phyloP scores from a whole-genome alignment of 2,329 filamentous ascomycete genomes.

The Aspergillus bombycis region DNA sequence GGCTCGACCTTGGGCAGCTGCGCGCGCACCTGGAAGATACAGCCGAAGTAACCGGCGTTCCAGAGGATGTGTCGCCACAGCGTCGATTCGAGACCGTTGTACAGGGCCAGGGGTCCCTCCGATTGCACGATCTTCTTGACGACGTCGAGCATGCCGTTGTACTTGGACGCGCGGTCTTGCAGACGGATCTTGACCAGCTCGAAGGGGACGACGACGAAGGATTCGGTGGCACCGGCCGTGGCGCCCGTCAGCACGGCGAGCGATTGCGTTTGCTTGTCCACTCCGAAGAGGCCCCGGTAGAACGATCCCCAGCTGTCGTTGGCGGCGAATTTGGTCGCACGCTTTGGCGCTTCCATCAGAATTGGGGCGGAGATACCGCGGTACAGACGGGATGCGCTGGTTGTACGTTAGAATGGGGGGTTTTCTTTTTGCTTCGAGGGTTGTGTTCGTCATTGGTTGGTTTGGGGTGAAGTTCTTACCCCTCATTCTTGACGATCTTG shows the following conservation, averaged over 20 bases:
- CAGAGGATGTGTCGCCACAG: slow-evolving; percentile 93
- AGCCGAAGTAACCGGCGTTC: slow-evolving; percentile 97
- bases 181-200: slow-evolving; percentile 98
- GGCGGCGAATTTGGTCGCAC: slow-evolving; percentile 97
- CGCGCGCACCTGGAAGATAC: slow-evolving; percentile 93
- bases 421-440: neutral
- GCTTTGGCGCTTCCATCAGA: slow-evolving; percentile 95
- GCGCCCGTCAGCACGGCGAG: slow-evolving; percentile 93
- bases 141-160: slow-evolving; percentile 57
- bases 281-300: slow-evolving; percentile 84
- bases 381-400: slow-evolving; percentile 84
- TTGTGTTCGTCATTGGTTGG: neutral
- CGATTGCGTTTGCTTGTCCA: slow-evolving; percentile 84
- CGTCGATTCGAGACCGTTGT: slow-evolving; percentile 95
- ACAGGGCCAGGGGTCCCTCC: slow-evolving; percentile 85
- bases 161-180: slow-evolving; percentile 89
- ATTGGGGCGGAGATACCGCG: slow-evolving; percentile 95
- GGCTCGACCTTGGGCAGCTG: slow-evolving; percentile 75
- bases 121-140: slow-evolving; percentile 71
- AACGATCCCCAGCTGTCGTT: slow-evolving; percentile 98
- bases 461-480: slow-evolving; percentile 58
- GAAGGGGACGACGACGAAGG: slow-evolving; percentile 96
- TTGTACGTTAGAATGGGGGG: neutral
- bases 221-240: slow-evolving; percentile 90
- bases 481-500: slow-evolving; percentile 96